phyloP scores from a whole-genome alignment of 352 stramenopile genomes.

The Aphanomyces euteiches region DNA sequence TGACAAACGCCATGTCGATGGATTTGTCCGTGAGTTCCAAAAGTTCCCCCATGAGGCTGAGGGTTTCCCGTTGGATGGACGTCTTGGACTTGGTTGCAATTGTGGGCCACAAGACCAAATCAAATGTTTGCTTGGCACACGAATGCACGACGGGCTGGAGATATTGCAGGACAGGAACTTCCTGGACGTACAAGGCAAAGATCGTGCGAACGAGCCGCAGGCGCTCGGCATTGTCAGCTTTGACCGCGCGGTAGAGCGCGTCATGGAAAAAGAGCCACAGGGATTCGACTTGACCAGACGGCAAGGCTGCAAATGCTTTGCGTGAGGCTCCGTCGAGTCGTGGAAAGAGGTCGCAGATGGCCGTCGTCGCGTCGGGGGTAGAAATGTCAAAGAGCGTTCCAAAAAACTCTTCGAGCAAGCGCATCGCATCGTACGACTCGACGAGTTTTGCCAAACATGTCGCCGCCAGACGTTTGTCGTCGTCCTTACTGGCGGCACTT shows the following conservation, averaged over 20 bases:
- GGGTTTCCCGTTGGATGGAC: constrained; percentile 41
- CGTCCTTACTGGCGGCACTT: background rate
- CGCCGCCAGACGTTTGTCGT: constrained; percentile 32
- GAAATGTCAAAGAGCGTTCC: constrained; percentile 35
- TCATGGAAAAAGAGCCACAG: constrained; percentile 68
- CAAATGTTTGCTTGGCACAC: constrained; percentile 50
- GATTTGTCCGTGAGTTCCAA: constrained; percentile 38
- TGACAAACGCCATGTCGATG: constrained; percentile 25
- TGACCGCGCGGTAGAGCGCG: constrained; percentile 33
- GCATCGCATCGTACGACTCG: constrained; percentile 79
- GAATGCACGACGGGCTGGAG: constrained; percentile 57
- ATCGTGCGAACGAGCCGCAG: constrained; percentile 63
- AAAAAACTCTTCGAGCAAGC: constrained; percentile 65
- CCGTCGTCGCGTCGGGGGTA: background rate
- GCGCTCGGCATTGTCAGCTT: constrained; percentile 21
- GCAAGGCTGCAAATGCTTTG: constrained; percentile 64
- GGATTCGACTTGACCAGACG: constrained; percentile 70
- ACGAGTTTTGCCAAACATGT: constrained; percentile 54
- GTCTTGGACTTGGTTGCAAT: background rate
- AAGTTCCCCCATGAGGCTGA: constrained; percentile 72
- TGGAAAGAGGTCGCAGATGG: constrained; percentile 50
- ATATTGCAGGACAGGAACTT: constrained; percentile 75
- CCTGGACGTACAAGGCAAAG: constrained; percentile 70
- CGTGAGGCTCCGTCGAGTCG: constrained; percentile 51
- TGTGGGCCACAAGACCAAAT: constrained; percentile 39